Evolutionary conservation across 75 land plant species (phyloP).

Genomic region (Sequoia sempervirens): DNA sequence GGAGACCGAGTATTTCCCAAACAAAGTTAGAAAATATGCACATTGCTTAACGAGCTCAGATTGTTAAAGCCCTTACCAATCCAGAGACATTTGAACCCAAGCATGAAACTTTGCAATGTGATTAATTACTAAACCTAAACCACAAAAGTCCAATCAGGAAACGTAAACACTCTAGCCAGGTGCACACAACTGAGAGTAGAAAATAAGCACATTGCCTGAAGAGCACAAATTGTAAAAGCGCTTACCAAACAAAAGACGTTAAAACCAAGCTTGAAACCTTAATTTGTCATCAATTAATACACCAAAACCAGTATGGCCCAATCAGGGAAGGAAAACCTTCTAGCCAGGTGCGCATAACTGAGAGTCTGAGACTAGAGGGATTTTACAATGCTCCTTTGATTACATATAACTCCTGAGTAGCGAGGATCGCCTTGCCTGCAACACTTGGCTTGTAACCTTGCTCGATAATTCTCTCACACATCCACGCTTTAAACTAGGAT

Average conservation of each 20-base stretch:
- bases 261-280: too few species aligned
- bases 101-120: neutral
- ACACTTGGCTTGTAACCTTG: neutral
- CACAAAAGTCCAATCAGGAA: neutral
- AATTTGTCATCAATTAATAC: too few species aligned
- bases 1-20: neutral
- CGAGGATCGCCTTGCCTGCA: neutral
- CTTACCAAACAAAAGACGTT: neutral
- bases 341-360: neutral
- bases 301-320: neutral
- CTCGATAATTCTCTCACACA: neutral
- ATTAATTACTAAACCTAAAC: neutral
- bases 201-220: neutral
- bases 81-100: neutral
- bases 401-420: neutral
- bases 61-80: neutral
- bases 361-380: neutral
- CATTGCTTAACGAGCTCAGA: neutral
- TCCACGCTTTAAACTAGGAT: neutral
- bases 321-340: neutral
- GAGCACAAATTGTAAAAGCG: neutral
- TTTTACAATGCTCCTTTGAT: neutral
- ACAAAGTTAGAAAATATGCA: neutral
- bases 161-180: neutral
- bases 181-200: neutral